phyloP scores from a whole-genome alignment of 495 filamentous ascomycete species.

The Penicillium macrosclerotiorum region DNA sequence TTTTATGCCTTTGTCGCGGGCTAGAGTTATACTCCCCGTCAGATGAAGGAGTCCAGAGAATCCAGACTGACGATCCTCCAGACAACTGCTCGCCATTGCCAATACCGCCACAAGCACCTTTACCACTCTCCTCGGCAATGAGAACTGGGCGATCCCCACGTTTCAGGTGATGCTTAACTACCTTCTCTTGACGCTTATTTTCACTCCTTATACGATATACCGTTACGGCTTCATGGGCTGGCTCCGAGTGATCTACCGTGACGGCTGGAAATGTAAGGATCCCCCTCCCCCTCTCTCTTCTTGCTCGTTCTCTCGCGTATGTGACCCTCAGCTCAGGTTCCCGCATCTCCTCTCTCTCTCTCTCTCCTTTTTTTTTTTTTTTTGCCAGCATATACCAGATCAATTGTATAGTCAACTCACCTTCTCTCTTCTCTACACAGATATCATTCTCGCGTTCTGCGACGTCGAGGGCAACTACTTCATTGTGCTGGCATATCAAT shows the following conservation, averaged over 20 bases:
- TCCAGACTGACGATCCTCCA: conserved; percentile 27
- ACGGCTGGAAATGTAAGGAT: conserved; percentile 79
- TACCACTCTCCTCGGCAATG: conserved; percentile 64
- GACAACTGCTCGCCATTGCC: conserved; percentile 81
- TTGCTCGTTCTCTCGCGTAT: too few relatives aligned
- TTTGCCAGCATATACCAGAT: too few relatives aligned
- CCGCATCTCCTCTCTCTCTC: too few relatives aligned
- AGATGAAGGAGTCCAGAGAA: too few relatives aligned
- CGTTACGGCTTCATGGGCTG: conserved; percentile 74
- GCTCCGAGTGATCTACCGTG: conserved; percentile 55
- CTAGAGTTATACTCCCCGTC: conserved; percentile 19
- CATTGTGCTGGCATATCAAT: conserved; percentile 88
- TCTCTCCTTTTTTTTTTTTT: too few relatives aligned
- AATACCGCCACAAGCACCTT: conserved; percentile 91
- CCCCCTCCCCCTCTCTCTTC: too few relatives aligned
- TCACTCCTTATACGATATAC: conserved; percentile 79
- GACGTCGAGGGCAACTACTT: conserved; percentile 99
- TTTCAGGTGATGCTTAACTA: conserved; percentile 98
- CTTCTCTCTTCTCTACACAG: too few relatives aligned
- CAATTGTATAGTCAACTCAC: conserved; percentile 14
- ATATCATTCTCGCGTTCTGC: conserved; percentile 85
- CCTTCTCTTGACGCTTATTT: conserved; percentile 76
- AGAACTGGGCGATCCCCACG: conserved; percentile 83
- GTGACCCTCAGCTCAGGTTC: too few relatives aligned
- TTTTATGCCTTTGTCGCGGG: too few relatives aligned